These are phyloP conservation scores for Leishmania tropica DNA, from an alignment of 208 protist genomes.

Conservation along the genomic window DNA sequence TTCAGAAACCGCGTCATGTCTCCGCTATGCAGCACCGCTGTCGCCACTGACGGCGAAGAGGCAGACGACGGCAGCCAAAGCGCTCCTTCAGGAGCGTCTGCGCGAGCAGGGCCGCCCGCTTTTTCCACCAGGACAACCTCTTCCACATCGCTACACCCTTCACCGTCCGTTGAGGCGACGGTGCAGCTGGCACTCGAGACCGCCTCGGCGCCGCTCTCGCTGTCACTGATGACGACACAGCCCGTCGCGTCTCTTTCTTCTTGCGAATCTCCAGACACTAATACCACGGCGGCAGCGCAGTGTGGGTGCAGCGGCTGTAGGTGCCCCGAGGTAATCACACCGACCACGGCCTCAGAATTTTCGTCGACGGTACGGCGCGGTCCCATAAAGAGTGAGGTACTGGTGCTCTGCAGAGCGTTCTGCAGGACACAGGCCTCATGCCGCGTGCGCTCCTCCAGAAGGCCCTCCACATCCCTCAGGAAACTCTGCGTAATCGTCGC, in stretches of 20 bases:
- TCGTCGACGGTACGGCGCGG: constrained; percentile 42
- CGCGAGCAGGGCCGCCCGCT: neutral
- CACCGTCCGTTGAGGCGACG: neutral
- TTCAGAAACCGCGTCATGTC: constrained; percentile 21
- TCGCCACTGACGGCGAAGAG: neutral
- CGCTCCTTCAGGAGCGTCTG: neutral
- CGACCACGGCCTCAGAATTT: neutral
- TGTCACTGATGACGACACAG: constrained; percentile 6
- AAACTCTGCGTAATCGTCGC: constrained; percentile 45
- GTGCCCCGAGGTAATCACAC: neutral
- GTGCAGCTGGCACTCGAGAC: neutral
- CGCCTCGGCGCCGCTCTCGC: constrained; percentile 6
- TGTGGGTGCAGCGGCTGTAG: neutral
- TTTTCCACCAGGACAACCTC: constrained; percentile 12
- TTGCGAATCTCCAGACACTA: neutral
- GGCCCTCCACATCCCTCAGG: constrained; percentile 51
- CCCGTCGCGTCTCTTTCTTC: neutral
- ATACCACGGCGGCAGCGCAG: neutral
- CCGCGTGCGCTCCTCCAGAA: constrained; percentile 39
- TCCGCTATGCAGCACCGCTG: constrained; percentile 12
- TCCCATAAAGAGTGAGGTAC: constrained; percentile 85
- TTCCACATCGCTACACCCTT: constrained; percentile 11
- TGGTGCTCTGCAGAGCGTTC: constrained; percentile 64
- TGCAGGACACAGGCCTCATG: constrained; percentile 49
- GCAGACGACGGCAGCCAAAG: neutral